Base-by-base conservation (phyloP, 2,329 filamentous ascomycete genomes). In the Conoideocrella luteorostrata region DNA sequence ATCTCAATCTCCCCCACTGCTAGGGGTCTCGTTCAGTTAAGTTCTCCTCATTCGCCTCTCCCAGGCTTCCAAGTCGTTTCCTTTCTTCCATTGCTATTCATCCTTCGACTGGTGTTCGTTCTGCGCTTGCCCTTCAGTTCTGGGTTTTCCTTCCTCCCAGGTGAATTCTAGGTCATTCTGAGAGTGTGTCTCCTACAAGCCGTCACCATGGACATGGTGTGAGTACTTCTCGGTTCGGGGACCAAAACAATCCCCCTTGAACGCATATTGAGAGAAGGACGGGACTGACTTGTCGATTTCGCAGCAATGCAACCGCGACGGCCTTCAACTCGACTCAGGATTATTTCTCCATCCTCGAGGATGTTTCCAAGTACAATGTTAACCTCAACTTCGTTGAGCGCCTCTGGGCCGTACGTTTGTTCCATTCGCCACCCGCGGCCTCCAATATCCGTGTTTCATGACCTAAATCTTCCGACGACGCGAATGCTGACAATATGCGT, bases 321-420 rank as follows among this genome's bases (percentile, higher is more conserved):
- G 63, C 64, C 49, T 63, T 75, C 44, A 73, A 70, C 64, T 65
- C 71, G 52, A 68, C 70, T 35, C 63, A 69, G 48, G 68, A 70
- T 53, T 80, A 79, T 60, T 66, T 77, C 32, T 69, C 65, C 53
- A 76, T 83, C 50, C 74, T 80, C 57, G 76, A 82, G 51, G 77
- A 82, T 61, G 72, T 84, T 18, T 71, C 76, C 59, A 80, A 81
- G 61, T 76, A 80, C 75, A 93, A 95, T 77, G 78, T 94, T 46
- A 80, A 89, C 54, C 81, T 98, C 60, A 96, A 88, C 67, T 75
- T 88, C 51, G 71, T 82, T 59, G 93, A 98, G 75, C 83, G 84
- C 61, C 74, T 95, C 53, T 98, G 93, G 93, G 85, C 87, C 39
- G 80, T 82, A 72, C 61, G 78, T 78, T 47, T 24, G 46, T 47